Conservation (phyloP, 805 yeast species). For the Saturnispora zaruensis region DNA sequence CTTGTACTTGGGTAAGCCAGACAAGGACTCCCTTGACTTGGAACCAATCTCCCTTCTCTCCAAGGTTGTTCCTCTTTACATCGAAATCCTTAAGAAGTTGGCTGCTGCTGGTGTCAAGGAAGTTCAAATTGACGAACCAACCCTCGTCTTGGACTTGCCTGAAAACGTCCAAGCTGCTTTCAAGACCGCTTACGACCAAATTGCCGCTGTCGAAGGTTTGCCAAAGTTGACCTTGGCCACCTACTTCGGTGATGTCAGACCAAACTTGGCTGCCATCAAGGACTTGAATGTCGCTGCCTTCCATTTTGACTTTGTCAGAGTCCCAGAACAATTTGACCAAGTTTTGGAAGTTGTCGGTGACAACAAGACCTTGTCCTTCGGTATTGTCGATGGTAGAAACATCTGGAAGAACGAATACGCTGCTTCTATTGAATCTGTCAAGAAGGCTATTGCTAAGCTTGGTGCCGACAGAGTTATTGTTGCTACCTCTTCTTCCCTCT, state of each 20-base stretch:
- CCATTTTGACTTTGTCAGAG: slow-evolving; percentile 96
- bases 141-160: slow-evolving; percentile 88
- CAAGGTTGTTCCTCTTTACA: slow-evolving; percentile 89
- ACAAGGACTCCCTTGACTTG: slow-evolving; percentile 92
- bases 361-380: slow-evolving; percentile 82
- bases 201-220: slow-evolving; percentile 56
- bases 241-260: slow-evolving; percentile 97
- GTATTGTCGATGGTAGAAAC: slow-evolving; percentile 98
- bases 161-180: slow-evolving; percentile 74
- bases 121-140: slow-evolving; percentile 97
- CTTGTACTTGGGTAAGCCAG: slow-evolving; percentile 94
- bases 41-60: slow-evolving; percentile 86
- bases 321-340: slow-evolving; percentile 89
- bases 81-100: slow-evolving; percentile 78
- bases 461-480: slow-evolving; percentile 84
- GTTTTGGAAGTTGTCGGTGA: slow-evolving; percentile 58
- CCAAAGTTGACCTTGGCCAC: slow-evolving; percentile 82
- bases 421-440: slow-evolving; percentile 73
- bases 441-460: slow-evolving; percentile 74
- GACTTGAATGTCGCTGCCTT: slow-evolving; percentile 87
- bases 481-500: slow-evolving; percentile 92
- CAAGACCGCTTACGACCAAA: slow-evolving; percentile 77
- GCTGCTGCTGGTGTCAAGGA: slow-evolving; percentile 90
- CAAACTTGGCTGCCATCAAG: slow-evolving; percentile 85
- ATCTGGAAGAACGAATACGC: slow-evolving; percentile 97